These are phyloP conservation scores for Trametes elegans DNA, from an alignment of 768 basidiomycete genomes.

Conservation along the genomic window DNA sequence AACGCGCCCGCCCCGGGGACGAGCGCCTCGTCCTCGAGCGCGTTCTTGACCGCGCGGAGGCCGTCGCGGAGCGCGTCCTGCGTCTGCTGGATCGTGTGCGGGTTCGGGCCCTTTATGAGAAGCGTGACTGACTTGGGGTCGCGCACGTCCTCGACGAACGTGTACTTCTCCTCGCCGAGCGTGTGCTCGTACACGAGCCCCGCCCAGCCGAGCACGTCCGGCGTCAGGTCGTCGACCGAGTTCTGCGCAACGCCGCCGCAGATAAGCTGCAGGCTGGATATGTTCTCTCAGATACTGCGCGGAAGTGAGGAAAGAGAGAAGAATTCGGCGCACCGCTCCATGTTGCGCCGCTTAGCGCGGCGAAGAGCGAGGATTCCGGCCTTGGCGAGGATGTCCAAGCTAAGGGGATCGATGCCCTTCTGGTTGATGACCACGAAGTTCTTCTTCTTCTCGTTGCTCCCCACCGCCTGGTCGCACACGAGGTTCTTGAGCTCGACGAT, in stretches of 20 bases:
- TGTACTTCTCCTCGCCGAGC: conserved; percentile 97
- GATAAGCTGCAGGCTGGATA: conserved; percentile 78
- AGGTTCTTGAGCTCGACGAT: conserved; percentile 95
- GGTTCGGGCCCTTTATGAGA: conserved; percentile 96
- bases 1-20: conserved; percentile 98
- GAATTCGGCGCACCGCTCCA: conserved; percentile 92
- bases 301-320: conserved; percentile 2
- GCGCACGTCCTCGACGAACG: conserved; percentile 96
- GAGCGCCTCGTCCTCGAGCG: conserved; percentile 83
- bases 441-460: conserved; percentile 76
- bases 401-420: conserved; percentile 98
- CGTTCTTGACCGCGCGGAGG: conserved; percentile 94
- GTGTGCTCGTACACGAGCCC: conserved; percentile 99
- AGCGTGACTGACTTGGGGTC: conserved; percentile 94
- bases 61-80: conserved; percentile 99
- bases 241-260: conserved; percentile 97
- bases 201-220: conserved; percentile 92
- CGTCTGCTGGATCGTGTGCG: conserved; percentile 93
- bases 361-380: conserved; percentile 94
- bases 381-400: conserved; percentile 93
- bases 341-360: conserved; percentile 95
- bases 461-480: conserved; percentile 92
- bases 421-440: conserved; percentile 96
- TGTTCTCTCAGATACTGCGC: conserved; percentile 5
- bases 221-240: conserved; percentile 93